Evolutionary conservation across 208 protist species (phyloP).

Genomic region (Strigomonas culicis): DNA sequence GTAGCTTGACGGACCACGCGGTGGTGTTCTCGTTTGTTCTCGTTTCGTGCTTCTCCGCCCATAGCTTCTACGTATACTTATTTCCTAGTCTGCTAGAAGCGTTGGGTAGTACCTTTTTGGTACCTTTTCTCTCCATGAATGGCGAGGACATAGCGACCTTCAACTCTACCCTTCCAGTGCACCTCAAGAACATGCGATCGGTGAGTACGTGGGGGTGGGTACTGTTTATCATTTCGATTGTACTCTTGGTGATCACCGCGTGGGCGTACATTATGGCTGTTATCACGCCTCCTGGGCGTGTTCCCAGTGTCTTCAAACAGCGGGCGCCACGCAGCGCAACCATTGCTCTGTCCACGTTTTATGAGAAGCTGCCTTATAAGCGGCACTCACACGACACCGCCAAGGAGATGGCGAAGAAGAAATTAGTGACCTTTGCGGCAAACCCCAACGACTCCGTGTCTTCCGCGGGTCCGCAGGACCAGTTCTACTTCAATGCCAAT

Average conservation of each 20-base stretch:
- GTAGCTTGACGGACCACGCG: constrained; percentile 42
- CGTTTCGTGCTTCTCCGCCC: constrained; percentile 59
- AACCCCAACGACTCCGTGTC: not conserved
- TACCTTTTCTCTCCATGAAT: constrained; percentile 18
- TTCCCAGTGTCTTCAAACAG: constrained; percentile 71
- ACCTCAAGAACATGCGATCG: not conserved
- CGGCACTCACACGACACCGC: no score
- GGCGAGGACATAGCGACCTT: constrained; percentile 9
- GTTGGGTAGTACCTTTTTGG: constrained; percentile 18
- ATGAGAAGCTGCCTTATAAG: constrained; percentile 60
- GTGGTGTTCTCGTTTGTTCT: constrained; percentile 53
- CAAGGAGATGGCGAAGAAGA: not conserved
- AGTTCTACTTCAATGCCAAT: constrained; percentile 57
- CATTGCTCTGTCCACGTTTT: constrained; percentile 64
- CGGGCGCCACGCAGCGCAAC: constrained; percentile 51
- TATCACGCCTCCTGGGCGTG: constrained; percentile 50
- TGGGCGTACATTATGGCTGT: constrained; percentile 83
- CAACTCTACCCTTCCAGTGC: not conserved
- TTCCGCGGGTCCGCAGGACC: constrained; percentile 16
- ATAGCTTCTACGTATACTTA: constrained; percentile 74
- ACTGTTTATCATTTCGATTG: constrained; percentile 48
- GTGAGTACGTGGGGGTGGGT: constrained; percentile 20
- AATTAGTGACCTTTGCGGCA: not conserved
- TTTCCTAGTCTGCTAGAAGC: constrained; percentile 59
- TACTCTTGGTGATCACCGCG: constrained; percentile 51